These are phyloP conservation scores for Didymella pinodella DNA, from an alignment of 2,329 filamentous ascomycete species.

Conservation along the genomic window DNA sequence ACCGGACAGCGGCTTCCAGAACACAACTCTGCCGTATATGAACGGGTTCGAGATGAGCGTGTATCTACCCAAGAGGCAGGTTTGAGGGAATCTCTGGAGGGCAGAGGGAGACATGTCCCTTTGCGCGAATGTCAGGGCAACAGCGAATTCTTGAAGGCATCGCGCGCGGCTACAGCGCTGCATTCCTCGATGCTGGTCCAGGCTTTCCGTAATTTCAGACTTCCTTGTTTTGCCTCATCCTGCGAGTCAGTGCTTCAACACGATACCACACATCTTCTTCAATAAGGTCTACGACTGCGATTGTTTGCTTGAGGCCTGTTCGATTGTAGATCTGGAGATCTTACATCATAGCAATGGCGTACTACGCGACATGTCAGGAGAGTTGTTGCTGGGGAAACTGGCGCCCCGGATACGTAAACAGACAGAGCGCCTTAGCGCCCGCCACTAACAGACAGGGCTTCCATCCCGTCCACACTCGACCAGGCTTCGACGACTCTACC, in stretches of 20 bases:
- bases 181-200: slow-evolving; percentile 11
- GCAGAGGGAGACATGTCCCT: not conserved
- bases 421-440: slow-evolving; percentile 11
- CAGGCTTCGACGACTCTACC: slow-evolving; percentile 19
- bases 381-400: slow-evolving; percentile 15
- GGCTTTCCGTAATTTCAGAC: slow-evolving; percentile 7
- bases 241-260: slow-evolving; percentile 1
- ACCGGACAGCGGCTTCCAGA: slow-evolving; percentile 59
- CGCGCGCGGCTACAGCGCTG: not conserved
- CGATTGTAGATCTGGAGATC: not conserved
- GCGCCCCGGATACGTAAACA: slow-evolving; percentile 9
- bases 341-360: slow-evolving; percentile 14
- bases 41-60: slow-evolving; percentile 58
- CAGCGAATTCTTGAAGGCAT: not conserved
- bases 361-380: slow-evolving; percentile 7
- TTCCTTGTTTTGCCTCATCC: not conserved
- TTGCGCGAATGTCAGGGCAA: slow-evolving; percentile 2
- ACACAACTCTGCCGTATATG: slow-evolving; percentile 58
- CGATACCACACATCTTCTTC: not conserved
- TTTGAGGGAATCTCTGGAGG: not conserved
- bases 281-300: not conserved
- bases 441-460: slow-evolving; percentile 7
- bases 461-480: slow-evolving; percentile 14
- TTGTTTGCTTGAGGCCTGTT: not conserved
- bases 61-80: slow-evolving; percentile 14